These are phyloP conservation scores for Nicotiana otophora DNA, from an alignment of 257 asterid genomes.

Conservation along the genomic window DNA sequence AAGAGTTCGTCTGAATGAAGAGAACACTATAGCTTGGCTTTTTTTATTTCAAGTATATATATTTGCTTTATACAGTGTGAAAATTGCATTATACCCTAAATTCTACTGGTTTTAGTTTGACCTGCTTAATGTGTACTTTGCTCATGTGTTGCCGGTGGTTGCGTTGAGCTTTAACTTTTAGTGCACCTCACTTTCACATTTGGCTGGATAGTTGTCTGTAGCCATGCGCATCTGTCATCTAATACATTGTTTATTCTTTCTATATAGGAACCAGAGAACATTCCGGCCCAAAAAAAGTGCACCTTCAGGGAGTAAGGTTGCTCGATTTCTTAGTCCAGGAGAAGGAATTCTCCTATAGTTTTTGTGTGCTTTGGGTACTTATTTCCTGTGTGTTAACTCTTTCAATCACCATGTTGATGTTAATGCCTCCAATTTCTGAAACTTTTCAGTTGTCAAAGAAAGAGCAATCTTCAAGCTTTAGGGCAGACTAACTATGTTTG, in stretches of 20 bases:
- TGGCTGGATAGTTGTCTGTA: background rate
- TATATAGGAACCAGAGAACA: conserved; percentile 79
- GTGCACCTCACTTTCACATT: background rate
- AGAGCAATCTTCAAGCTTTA: background rate
- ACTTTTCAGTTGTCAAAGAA: conserved; percentile 1
- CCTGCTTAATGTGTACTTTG: background rate
- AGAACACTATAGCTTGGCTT: background rate
- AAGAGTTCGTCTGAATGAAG: background rate
- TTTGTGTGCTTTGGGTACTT: background rate
- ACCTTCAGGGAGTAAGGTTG: conserved; percentile 95
- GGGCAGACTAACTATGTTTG: background rate
- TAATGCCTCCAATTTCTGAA: background rate
- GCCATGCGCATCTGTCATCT: background rate
- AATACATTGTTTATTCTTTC: conserved; percentile 17
- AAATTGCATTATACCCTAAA: background rate
- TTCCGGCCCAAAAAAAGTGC: conserved; percentile 96
- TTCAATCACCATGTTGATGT: background rate
- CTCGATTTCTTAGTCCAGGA: conserved; percentile 12
- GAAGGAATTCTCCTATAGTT: conserved; percentile 4
- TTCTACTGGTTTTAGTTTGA: background rate
- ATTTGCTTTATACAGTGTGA: background rate
- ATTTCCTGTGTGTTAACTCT: background rate
- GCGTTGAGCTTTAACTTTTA: background rate
- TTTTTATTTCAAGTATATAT: background rate
- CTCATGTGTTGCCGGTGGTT: background rate